These are phyloP conservation scores for Fomitopsis betulina DNA, from an alignment of 1,284 basidiomycete species.

Conservation along the genomic window DNA sequence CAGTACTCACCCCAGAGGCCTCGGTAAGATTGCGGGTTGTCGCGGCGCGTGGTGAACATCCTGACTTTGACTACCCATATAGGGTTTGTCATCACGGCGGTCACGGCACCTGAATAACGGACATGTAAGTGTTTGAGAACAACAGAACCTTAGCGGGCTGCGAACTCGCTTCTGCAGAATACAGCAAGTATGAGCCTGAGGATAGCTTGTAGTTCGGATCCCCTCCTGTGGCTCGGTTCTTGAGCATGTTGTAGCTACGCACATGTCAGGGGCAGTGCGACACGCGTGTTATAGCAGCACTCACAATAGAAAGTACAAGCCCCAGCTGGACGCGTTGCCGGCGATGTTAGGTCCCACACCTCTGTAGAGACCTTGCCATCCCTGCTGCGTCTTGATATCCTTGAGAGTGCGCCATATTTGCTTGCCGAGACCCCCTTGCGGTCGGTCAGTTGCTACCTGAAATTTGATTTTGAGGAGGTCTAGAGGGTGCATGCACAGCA, in stretches of 20 bases:
- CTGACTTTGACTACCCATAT: conserved; percentile 98
- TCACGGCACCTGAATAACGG: conserved; percentile 69
- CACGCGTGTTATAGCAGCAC: conserved; percentile 27
- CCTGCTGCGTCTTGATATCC: conserved; percentile 73
- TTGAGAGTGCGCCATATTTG: conserved; percentile 77
- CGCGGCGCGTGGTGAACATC: conserved; percentile 84
- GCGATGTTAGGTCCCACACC: conserved; percentile 90
- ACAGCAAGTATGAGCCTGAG: conserved; percentile 81
- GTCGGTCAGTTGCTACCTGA: conserved; percentile 79
- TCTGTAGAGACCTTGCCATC: conserved; percentile 87
- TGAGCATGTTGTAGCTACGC: conserved; percentile 90
- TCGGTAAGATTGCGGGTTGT: conserved; percentile 69
- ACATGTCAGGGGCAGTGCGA: background rate
- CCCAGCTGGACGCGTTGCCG: conserved; percentile 97
- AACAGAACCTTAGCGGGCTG: conserved; percentile 21
- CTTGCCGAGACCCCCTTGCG: conserved; percentile 61
- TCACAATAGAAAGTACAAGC: conserved; percentile 96
- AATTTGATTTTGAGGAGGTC: conserved; percentile 96
- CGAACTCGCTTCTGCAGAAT: conserved; percentile 94
- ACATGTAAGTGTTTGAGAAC: conserved; percentile 12
- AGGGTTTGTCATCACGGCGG: conserved; percentile 94
- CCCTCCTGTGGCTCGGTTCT: conserved; percentile 64
- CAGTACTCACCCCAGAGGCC: conserved; percentile 65
- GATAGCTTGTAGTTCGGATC: conserved; percentile 61
- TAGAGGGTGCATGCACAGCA: conserved; percentile 96